Conservation (phyloP, 179 eudicot genomes). For the Camellia oleifera region DNA sequence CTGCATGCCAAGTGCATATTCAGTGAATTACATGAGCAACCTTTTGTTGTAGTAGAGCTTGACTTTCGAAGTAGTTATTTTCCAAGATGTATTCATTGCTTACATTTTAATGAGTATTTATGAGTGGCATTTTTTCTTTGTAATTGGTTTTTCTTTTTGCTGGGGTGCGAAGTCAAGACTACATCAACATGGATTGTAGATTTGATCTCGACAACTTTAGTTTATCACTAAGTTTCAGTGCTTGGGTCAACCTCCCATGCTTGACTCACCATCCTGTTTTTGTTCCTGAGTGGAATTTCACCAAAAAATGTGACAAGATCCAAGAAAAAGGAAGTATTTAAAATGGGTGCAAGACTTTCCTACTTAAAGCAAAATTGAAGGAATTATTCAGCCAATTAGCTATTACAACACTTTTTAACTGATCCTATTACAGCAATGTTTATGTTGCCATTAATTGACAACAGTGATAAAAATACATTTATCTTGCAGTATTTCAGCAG, state of each 20-base stretch:
- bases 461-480: not conserved
- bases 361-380: not conserved
- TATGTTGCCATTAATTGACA: not conserved
- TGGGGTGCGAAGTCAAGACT: no score
- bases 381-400: not conserved
- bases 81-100: not conserved
- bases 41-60: constrained; percentile 73
- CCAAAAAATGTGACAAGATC: not conserved
- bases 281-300: not conserved
- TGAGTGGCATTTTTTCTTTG: no score
- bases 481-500: not conserved
- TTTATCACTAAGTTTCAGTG: not conserved
- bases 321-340: not conserved
- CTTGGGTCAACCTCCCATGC: not conserved
- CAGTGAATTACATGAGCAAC: constrained; percentile 57
- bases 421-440: not conserved
- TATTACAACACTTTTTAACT: constrained; percentile 1
- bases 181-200: no score
- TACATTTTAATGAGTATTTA: no score
- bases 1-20: constrained; percentile 71
- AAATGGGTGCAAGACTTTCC: not conserved
- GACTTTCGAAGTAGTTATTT: constrained; percentile 59
- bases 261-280: not conserved
- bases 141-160: no score
- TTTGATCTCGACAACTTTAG: not conserved